Base-by-base conservation (phyloP, 2,329 filamentous ascomycete genomes). In the Aureobasidium leucospermi region DNA sequence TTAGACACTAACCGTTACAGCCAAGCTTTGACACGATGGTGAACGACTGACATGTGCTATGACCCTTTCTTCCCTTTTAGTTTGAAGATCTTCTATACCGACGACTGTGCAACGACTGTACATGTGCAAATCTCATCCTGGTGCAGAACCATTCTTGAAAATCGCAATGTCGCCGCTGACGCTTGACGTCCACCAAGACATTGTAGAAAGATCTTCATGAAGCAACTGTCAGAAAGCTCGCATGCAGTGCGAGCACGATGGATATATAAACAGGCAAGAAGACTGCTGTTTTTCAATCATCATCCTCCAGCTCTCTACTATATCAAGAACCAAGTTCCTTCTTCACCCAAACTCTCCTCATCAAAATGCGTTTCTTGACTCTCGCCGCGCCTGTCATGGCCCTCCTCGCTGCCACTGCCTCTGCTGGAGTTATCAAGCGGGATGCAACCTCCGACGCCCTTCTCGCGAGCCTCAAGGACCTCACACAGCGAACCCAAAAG, bases 381-480 rank as follows among this genome's bases (percentile, higher is more conserved):
- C 9, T 46, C 15, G 10, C 16, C 43, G 10, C 16, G 8, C 43
- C 43, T 28, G 16, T 46, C 16, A 29, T 46, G 23, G 43, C 43
- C 43, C 43, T 46, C 43, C 8, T 46, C 19, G 16, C 16, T 16
- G 28, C 43, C 19, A 6, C 43, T 8, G 23, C 23, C 43, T 29
- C 8, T 29, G 43, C 43, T 16, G 16, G 19, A 9, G 2, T 45
- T 16, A 32, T 60, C 1, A 60, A 53, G 47, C 58, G 58, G 13
- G 58, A 48, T 23, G 11, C 53, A 6, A 55, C 58, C 43, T 48
- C 58, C 16, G 15, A 36, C 4, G 16, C 34, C 13, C 47, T 60
- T 42, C 43, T 60, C n/a, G 29, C 5, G 10, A 57, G 49, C 19
- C 46, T 60, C 59, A 60, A 57, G n/a, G 34, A 53, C n/a, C 46